These are phyloP conservation scores for Fusarium pilosicola DNA, from an alignment of 2,329 filamentous ascomycete species.

Conservation along the genomic window DNA sequence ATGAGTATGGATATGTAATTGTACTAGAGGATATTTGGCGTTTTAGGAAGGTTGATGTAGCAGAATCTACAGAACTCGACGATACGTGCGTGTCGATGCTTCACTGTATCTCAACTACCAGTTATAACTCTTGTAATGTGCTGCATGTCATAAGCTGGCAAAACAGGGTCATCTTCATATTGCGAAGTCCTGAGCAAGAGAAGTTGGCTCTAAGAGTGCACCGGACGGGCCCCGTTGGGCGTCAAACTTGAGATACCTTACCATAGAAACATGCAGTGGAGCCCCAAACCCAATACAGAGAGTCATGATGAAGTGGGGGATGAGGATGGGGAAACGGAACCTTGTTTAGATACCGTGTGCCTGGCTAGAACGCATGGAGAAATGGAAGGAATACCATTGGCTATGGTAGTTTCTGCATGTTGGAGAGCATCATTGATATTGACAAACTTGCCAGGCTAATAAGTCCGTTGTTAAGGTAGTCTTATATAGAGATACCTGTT, in stretches of 20 bases:
- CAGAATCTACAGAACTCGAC: constrained; percentile 17
- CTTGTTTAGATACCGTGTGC: constrained; percentile 1
- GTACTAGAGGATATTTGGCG: constrained; percentile 30
- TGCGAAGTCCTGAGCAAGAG: not conserved
- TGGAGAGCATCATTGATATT: not conserved
- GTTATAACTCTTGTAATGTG: not conserved
- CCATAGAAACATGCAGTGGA: not conserved
- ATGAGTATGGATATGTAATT: constrained; percentile 83
- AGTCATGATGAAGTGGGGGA: constrained; percentile 21
- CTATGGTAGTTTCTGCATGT: not conserved
- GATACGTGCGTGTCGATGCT: not conserved
- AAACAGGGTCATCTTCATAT: not conserved
- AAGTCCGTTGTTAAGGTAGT: not conserved
- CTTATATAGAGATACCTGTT: not conserved
- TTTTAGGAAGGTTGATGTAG: constrained; percentile 40
- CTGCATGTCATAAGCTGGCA: not conserved
- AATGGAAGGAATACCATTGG: constrained; percentile 11
- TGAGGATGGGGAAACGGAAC: constrained; percentile 39
- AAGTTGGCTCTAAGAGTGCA: constrained; percentile 1
- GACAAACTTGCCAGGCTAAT: not conserved
- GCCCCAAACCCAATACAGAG: constrained; percentile 8
- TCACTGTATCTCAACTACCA: not conserved
- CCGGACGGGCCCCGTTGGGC: not conserved
- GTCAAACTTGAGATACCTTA: constrained; percentile 2
- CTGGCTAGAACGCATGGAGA: constrained; percentile 27